phyloP scores from a whole-genome alignment of 2,329 filamentous ascomycete species.

The Fusarium haematococcum region DNA sequence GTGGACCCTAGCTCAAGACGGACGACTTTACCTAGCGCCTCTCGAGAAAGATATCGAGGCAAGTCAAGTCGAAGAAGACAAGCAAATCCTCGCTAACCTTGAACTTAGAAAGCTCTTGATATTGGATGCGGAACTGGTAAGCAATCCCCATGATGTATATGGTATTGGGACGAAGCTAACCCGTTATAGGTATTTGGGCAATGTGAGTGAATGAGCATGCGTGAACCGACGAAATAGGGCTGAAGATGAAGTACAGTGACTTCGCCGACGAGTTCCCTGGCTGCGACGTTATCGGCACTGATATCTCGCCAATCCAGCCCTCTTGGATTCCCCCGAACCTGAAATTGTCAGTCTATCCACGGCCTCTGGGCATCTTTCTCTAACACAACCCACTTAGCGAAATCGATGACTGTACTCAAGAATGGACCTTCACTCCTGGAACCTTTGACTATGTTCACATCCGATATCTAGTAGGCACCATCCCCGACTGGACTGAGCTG shows the following conservation, averaged over 20 bases:
- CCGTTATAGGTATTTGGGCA: conserved; percentile 25
- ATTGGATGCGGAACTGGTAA: conserved; percentile 25
- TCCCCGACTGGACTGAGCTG: conserved; percentile 23
- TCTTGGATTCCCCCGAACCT: conserved; percentile 32
- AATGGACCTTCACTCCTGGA: conserved; percentile 29
- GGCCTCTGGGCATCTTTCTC: fast-evolving
- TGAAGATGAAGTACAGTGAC: conserved; percentile 4
- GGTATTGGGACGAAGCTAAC: neutral
- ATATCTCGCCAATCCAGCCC: conserved; percentile 34
- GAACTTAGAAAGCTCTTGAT: conserved; percentile 12
- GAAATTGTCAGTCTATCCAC: conserved; percentile 17
- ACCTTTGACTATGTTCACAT: conserved; percentile 36
- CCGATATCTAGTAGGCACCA: conserved; percentile 30
- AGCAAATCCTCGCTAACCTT: neutral
- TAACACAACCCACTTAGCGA: conserved; percentile 1
- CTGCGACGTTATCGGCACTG: conserved; percentile 32
- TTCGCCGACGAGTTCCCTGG: conserved; percentile 32
- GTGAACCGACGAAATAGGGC: neutral
- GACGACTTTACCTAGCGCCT: conserved; percentile 9
- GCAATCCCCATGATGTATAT: neutral
- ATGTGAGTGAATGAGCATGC: conserved; percentile 8
- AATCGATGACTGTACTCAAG: conserved; percentile 36
- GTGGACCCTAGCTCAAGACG: conserved; percentile 6
- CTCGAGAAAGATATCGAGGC: conserved; percentile 10
- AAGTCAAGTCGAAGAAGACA: fast-evolving